Evolutionary conservation across 257 asterid genomes (phyloP).

Genomic region (Paraleonurus japonicus): DNA sequence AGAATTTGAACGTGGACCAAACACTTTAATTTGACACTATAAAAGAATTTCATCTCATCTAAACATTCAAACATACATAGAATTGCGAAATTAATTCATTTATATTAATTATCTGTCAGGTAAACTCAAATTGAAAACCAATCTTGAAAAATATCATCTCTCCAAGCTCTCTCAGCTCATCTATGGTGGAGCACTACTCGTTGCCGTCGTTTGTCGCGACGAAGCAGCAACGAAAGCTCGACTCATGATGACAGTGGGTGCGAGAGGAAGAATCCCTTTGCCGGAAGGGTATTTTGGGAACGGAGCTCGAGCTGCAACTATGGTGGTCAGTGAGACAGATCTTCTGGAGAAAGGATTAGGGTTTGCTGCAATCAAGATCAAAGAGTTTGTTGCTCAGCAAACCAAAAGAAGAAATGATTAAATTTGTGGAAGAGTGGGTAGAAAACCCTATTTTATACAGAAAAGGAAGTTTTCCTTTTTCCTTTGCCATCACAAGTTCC

Average conservation of each 20-base stretch:
- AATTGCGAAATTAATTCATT: no score
- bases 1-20: no score
- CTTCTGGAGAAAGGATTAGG: slow-evolving; percentile 27
- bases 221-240: neutral
- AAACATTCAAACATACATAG: no score
- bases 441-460: neutral
- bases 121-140: slow-evolving; percentile 31
- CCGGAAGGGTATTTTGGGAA: slow-evolving; percentile 42
- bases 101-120: no score
- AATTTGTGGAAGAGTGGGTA: slow-evolving; percentile 15
- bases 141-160: slow-evolving; percentile 30
- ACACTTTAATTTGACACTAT: no score
- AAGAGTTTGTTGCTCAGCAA: slow-evolving; percentile 26
- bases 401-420: slow-evolving; percentile 15
- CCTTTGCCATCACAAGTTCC: slow-evolving; percentile 40
- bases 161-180: slow-evolving; percentile 34
- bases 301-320: no score
- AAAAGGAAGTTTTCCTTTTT: neutral
- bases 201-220: no score
- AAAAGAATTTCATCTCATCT: no score
- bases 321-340: no score
- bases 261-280: slow-evolving; percentile 40
- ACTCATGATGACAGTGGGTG: slow-evolving; percentile 7
- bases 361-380: slow-evolving; percentile 28
- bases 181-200: slow-evolving; percentile 2